Evolutionary conservation across 2,329 filamentous ascomycete species (phyloP), one percentile per base, ranked within the genome.

Genomic region (Colletotrichum sp.): DNA sequence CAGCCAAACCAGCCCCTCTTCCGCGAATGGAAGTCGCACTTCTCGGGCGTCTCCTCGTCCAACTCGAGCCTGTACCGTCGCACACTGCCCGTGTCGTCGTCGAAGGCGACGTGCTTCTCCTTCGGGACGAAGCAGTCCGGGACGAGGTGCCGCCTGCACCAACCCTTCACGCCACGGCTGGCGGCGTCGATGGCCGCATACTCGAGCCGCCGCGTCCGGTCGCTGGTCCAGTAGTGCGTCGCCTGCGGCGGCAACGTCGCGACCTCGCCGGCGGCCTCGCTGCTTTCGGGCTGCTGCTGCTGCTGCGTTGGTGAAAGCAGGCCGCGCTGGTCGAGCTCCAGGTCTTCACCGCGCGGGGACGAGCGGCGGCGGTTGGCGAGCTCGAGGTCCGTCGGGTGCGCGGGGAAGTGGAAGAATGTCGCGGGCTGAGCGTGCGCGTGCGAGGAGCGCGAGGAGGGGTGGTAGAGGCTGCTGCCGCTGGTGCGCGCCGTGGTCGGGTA

Each of bases 121-220:
- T 85, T 85, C 14, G 91, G 89, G 3, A 91, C 83, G 71, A 93
- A 89, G 82, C 91, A 93, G 75, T 92, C 90, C 0, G 92, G 92
- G 5, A 93, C 85, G 9, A 93, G 81, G 78, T 90, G 86, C 58
- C 88, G 86, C 80, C 89, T 85, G 38, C 92, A 79, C 89, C 92
- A 93, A 14, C 91, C 92, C 77, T 88, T 88, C 34, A 93, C 85
- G 6, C 92, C 92, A 3, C 87, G 86, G 43, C 87, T 89, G 3
- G 91, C 91, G 0, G 91, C 91, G 65, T 93, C 92, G 55, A 93
- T 93, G 71, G 92, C 92, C 0, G 91, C 92, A 78, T 93, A 93
- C 83, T 93, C 92, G 5, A 92, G 86, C 13, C 91, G 86, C 5
- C 92, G 87, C 0, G 91, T 93, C 69, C 86, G 87, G 80, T 93